These are phyloP conservation scores for Colletotrichum aenigma DNA, from an alignment of 2,329 filamentous ascomycete species.

Conservation along the genomic window DNA sequence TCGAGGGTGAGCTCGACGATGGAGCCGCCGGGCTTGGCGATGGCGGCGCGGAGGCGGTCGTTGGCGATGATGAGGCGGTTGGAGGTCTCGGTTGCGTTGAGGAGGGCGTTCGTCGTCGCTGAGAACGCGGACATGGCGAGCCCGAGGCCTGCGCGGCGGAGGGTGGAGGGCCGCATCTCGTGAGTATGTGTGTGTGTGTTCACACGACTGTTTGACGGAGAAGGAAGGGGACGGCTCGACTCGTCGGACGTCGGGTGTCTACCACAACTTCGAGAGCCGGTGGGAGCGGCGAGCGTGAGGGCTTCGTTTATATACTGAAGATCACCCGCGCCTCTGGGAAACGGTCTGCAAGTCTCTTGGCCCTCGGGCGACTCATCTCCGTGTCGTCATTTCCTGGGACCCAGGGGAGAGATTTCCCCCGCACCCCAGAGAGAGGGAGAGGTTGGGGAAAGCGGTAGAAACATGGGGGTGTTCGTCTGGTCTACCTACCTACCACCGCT, in stretches of 20 bases:
- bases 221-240: neutral
- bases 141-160: neutral
- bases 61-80: constrained; percentile 39
- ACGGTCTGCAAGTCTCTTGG: neutral
- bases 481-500: neutral
- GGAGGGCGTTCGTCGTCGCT: constrained; percentile 23
- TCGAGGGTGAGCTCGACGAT: constrained; percentile 38
- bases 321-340: neutral
- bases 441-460: neutral
- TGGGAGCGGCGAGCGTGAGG: neutral
- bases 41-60: constrained; percentile 39
- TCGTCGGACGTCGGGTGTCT: neutral
- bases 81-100: constrained; percentile 38
- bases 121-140: neutral
- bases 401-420: neutral
- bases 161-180: neutral
- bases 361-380: constrained; percentile 7
- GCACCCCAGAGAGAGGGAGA: neutral
- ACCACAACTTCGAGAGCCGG: neutral
- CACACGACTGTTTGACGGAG: neutral
- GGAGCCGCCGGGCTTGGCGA: constrained; percentile 40
- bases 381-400: neutral
- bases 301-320: neutral
- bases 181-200: neutral
- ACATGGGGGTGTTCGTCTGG: neutral